Percentiles rank a stretch among this genome's conserved stretches.
Conservation (phyloP, 1,284 basidiomycete species). For the Grifola frondosa region DNA sequence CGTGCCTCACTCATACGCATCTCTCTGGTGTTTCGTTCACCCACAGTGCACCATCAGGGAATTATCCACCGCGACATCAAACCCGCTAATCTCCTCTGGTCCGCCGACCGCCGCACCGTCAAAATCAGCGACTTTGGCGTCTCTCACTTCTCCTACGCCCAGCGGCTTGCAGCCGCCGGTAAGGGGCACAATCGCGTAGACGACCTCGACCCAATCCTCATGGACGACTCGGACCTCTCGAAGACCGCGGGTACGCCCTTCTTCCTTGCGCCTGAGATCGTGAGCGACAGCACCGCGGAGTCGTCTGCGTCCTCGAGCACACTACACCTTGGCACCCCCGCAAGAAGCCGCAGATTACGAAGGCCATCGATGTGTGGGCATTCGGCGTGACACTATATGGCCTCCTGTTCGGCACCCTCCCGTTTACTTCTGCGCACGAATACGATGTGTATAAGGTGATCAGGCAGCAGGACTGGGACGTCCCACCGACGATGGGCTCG, state of each 20-base stretch:
- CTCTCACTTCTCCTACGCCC: constrained; percentile 90
- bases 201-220: constrained; percentile 57
- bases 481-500: constrained; percentile 73
- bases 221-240: constrained; percentile 86
- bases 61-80: constrained; percentile 99
- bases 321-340: constrained; percentile 28
- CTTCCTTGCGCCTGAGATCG: constrained; percentile 97
- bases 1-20: neutral
- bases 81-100: constrained; percentile 94
- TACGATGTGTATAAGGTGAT: constrained; percentile 86
- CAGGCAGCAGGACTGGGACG: constrained; percentile 74
- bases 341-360: constrained; percentile 76
- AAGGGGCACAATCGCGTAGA: constrained; percentile 37
- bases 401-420: constrained; percentile 84
- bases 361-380: constrained; percentile 99
- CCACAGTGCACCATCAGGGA: constrained; percentile 89
- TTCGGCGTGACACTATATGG: constrained; percentile 98
- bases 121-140: constrained; percentile 99
- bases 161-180: constrained; percentile 60
- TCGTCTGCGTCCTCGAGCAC: constrained; percentile 28
- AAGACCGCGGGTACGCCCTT: constrained; percentile 96
- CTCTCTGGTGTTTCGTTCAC: constrained; percentile 9
- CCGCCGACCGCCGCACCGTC: constrained; percentile 77
- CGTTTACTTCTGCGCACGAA: constrained; percentile 70
- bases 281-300: constrained; percentile 50